A percentile compares a stretch with the other conserved stretches of the same genome.
phyloP scores from a whole-genome alignment of 2,329 filamentous ascomycete genomes.

The Paecilomyces sp. region DNA sequence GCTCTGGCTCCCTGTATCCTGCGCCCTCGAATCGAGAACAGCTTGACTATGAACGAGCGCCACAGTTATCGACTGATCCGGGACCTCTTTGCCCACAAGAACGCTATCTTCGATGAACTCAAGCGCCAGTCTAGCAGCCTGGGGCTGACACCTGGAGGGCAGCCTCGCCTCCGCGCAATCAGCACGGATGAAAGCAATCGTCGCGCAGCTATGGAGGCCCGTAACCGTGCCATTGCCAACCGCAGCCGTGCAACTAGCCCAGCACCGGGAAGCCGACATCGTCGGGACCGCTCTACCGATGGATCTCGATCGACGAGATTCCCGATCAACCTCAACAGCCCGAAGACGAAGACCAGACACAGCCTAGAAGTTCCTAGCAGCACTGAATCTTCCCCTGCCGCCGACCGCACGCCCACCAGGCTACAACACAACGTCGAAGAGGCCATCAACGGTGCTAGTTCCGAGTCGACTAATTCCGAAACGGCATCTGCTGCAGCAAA shows the following conservation, averaged over 20 bases:
- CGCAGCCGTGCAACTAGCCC: conserved; percentile 71
- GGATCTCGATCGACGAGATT: conserved; percentile 72
- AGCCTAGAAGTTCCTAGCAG: conserved; percentile 76
- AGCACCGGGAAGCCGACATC: conserved; percentile 47
- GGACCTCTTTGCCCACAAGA: conserved; percentile 89
- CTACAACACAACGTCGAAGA: conserved; percentile 16
- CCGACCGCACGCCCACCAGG: conserved; percentile 21
- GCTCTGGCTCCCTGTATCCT: conserved; percentile 78
- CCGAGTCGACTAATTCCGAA: conserved; percentile 24
- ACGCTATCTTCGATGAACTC: conserved; percentile 88
- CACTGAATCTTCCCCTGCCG: conserved; percentile 37
- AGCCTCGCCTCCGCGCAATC: conserved; percentile 70
- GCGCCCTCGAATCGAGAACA: conserved; percentile 78
- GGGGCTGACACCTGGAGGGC: conserved; percentile 42
- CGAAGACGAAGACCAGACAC: conserved; percentile 50
- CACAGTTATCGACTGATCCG: conserved; percentile 85
- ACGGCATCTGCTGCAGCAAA: conserved; percentile 16
- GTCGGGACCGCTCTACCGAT: conserved; percentile 70
- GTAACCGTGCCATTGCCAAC: conserved; percentile 68
- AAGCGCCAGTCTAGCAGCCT: conserved; percentile 58
- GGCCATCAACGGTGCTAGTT: conserved; percentile 35
- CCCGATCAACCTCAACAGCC: conserved; percentile 66
- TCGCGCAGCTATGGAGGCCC: conserved; percentile 87
- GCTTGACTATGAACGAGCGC: conserved; percentile 89
- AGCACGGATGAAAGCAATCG: conserved; percentile 95